Base-by-base conservation (phyloP, 352 stramenopile species). In the Globisporangium apiculatum region DNA sequence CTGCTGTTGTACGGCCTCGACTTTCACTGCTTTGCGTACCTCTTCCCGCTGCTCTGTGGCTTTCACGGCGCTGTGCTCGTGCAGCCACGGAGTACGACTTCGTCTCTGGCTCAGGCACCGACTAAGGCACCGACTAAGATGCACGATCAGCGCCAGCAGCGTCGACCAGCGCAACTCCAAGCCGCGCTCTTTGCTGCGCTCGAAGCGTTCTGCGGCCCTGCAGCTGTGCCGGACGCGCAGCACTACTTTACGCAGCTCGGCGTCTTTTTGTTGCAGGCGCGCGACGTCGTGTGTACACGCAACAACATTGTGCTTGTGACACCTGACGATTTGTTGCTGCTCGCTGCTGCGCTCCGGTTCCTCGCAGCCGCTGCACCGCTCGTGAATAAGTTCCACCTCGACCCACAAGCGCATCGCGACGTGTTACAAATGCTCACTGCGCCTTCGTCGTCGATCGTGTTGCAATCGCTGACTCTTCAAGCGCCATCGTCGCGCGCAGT, bases 11-110 rank as follows among this genome's bases (percentile, higher is more conserved):
- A 88, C 57, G 70, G 70, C 7, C 61, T 90, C 9, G 79, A 90
- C 49, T 83, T 86, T 38, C 75, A 86, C 60, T 86, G 79, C 18
- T 83, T 90, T 35, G 69, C 69, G 35, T 90, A 90, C 55, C 40
- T 88, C 15, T 89, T 81, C 50, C 68, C 79, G 0, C 53, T 83
- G 38, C 55, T 90, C 8, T 85, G 71, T 17, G 57, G 69, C 12
- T 83, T 83, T 47, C 50, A 55, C 17, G 52, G 49, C 9, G 37
- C 48, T 8, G 60, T 65, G 14, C 53, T 78, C 18, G 53, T 65
- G 58, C 14, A 51, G 18, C 45, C 36, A 12, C 8, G 18, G n/a
- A n/a, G 53, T 10, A 4, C 48, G 7, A 14, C 53, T 14, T 1
- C 6, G 50, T 7, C 7, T 7, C 31, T 52, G 2, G 24, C 37